These are phyloP conservation scores for Pythium guiyangense DNA, from an alignment of 352 stramenopile genomes.

Conservation along the genomic window DNA sequence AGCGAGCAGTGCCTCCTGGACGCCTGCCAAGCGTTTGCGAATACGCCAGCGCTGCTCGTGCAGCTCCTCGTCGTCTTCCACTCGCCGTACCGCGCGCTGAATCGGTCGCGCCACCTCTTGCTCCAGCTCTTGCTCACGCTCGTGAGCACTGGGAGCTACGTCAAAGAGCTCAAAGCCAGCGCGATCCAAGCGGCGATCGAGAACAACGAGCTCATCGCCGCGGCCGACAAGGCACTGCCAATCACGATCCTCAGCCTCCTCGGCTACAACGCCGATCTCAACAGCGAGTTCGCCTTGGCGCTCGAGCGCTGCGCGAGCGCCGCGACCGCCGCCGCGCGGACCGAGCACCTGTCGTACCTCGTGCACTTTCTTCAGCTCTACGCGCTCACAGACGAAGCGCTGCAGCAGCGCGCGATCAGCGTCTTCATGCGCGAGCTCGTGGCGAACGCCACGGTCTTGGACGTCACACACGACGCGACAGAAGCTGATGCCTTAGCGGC, in stretches of 20 bases:
- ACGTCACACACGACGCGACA: conserved; percentile 8
- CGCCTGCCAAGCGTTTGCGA: conserved; percentile 2
- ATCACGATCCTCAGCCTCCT: conserved; percentile 62
- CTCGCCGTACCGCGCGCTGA: conserved; percentile 9
- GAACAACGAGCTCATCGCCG: conserved; percentile 44
- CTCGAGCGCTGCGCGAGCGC: conserved; percentile 38
- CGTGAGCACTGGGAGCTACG: conserved; percentile 40
- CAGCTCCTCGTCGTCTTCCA: conserved; percentile 40
- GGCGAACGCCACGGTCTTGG: conserved; percentile 8
- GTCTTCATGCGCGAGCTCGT: conserved; percentile 52
- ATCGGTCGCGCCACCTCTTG: conserved; percentile 30
- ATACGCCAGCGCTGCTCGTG: conserved; percentile 20
- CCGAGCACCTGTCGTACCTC: conserved; percentile 50
- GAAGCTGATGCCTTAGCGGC: conserved; percentile 8
- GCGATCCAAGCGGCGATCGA: conserved; percentile 49
- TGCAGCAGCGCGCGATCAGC: conserved; percentile 42
- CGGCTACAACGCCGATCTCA: conserved; percentile 66
- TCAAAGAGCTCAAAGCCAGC: conserved; percentile 53
- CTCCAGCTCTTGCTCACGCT: conserved; percentile 54
- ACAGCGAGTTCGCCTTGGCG: conserved; percentile 47
- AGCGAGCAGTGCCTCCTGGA: conserved; percentile 9
- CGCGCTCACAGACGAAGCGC: conserved; percentile 37
- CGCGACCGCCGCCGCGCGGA: conserved; percentile 7
- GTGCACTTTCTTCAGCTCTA: conserved; percentile 66
- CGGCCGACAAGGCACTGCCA: conserved; percentile 46